Evolutionary conservation across 2,329 filamentous ascomycete genomes (phyloP).

Genomic region (Fulvia fulva): DNA sequence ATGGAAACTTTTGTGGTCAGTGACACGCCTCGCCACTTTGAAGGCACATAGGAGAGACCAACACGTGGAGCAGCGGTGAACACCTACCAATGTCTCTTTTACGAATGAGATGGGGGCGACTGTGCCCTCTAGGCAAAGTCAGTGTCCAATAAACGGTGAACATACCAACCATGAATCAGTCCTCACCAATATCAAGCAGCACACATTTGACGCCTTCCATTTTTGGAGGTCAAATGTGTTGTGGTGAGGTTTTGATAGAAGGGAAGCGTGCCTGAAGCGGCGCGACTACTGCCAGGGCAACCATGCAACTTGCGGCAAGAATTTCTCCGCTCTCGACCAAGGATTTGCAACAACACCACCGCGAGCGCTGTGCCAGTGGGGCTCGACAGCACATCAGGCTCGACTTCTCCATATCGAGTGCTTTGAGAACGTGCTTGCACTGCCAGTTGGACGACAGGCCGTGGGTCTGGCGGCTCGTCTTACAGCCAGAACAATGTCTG

Average conservation of each 20-base stretch:
- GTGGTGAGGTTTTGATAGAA: background rate
- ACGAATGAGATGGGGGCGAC: constrained; percentile 82
- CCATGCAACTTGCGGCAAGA: background rate
- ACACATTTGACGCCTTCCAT: constrained; percentile 32
- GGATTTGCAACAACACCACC: background rate
- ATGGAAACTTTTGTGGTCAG: constrained; percentile 61
- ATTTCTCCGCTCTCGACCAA: background rate
- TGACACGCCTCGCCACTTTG: background rate
- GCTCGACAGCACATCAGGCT: background rate
- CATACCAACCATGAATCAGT: constrained; percentile 1
- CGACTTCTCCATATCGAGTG: background rate
- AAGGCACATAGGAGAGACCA: background rate
- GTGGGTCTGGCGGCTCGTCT: background rate
- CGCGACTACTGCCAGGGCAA: background rate
- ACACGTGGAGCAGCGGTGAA: constrained; percentile 13
- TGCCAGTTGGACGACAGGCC: background rate
- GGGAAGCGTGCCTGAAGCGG: constrained; percentile 3
- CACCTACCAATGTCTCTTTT: constrained; percentile 73
- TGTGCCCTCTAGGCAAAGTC: constrained; percentile 61
- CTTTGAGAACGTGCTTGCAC: background rate
- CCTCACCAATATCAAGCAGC: constrained; percentile 37
- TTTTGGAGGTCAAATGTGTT: constrained; percentile 12
- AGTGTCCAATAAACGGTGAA: constrained; percentile 3
- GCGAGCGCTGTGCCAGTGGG: background rate
- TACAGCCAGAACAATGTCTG: background rate